A percentile compares a stretch with the other conserved stretches of the same genome.
Conservation (phyloP, 176 grass and related monocot genomes). For the Ananas comosus region DNA sequence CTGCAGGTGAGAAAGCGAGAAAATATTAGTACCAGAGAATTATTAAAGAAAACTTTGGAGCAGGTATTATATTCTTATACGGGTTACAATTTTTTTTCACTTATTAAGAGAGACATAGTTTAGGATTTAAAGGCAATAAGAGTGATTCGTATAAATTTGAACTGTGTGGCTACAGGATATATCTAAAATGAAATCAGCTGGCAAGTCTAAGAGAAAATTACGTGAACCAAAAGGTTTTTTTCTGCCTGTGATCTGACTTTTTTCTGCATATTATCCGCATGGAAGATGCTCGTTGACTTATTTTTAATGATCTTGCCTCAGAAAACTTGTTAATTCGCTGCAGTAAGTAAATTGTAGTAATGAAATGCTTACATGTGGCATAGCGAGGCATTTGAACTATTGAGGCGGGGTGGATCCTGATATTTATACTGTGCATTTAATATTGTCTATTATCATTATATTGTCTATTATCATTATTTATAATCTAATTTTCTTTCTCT, state of each 20-base stretch:
- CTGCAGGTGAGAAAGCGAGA: constrained; percentile 65
- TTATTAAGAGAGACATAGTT: constrained; percentile 4
- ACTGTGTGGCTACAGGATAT: constrained; percentile 11
- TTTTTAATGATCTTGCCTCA: neutral
- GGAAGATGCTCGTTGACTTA: neutral
- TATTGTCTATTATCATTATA: too few species aligned
- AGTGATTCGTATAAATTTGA: neutral
- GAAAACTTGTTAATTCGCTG: too few species aligned
- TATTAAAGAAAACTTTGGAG: constrained; percentile 48
- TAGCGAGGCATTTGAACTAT: too few species aligned
- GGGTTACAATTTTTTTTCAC: neutral
- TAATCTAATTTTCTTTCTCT: too few species aligned
- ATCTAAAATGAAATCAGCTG: neutral
- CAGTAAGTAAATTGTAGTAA: too few species aligned
- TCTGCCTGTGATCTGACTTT: neutral
- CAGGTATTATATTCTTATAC: constrained; percentile 29
- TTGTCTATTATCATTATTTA: too few species aligned
- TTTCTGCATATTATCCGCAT: neutral
- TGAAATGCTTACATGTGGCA: too few species aligned
- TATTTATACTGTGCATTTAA: too few species aligned
- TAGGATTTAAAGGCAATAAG: neutral
- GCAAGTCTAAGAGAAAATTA: constrained; percentile 5
- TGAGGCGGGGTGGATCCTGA: too few species aligned
- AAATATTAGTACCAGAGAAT: constrained; percentile 45
- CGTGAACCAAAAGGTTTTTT: constrained; percentile 10